Percentiles rank a stretch among this genome's conserved stretches.
phyloP scores from a whole-genome alignment of 495 filamentous ascomycete species.

The Lichenothelia convexa region DNA sequence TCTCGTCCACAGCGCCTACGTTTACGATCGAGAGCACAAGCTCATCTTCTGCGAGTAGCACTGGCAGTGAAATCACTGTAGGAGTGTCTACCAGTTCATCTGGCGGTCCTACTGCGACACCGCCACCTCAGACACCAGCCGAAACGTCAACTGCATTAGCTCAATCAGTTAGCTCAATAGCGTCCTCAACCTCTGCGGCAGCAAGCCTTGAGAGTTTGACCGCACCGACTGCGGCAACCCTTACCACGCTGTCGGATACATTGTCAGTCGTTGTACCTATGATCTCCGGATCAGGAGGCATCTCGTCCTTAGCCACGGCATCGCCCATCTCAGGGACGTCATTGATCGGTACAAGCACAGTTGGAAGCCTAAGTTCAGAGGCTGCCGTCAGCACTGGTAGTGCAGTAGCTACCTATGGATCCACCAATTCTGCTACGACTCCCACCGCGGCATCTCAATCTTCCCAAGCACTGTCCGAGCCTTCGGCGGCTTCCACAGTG shows the following conservation, averaged over 20 bases:
- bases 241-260: background rate
- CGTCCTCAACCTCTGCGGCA: too few species aligned
- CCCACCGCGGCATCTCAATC: background rate
- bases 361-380: too few species aligned
- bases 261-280: constrained; percentile 2
- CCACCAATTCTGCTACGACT: background rate
- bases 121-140: background rate
- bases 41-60: background rate
- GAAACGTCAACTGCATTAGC: too few species aligned
- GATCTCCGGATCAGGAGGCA: too few species aligned
- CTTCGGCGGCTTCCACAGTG: background rate
- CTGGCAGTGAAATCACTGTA: background rate
- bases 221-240: constrained; percentile 1
- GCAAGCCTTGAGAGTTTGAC: too few species aligned
- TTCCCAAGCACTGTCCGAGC: too few species aligned
- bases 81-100: constrained; percentile 1
- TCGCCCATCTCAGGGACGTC: too few species aligned
- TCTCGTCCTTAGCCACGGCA: too few species aligned
- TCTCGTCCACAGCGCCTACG: background rate
- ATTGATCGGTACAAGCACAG: too few species aligned
- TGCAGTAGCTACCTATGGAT: too few species aligned
- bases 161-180: too few species aligned
- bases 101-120: background rate
- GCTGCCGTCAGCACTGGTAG: too few species aligned
- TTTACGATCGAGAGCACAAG: background rate